phyloP scores from a whole-genome alignment of 129 eudicot species.

The Glebionis coronaria region DNA sequence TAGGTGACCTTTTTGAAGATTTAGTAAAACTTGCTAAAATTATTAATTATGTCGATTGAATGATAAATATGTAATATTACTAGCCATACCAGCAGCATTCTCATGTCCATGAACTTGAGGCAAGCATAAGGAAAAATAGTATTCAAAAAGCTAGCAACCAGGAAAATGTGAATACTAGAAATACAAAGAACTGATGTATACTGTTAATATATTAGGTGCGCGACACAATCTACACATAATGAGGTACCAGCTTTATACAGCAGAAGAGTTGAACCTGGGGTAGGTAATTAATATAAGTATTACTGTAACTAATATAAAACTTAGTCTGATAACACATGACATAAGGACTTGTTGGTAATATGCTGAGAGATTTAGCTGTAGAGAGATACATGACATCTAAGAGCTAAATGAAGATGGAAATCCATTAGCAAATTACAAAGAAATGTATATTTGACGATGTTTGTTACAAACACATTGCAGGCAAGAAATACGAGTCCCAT shows the following conservation, averaged over 20 bases:
- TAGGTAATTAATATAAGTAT: not conserved
- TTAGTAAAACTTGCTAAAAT: constrained; percentile 4
- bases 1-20: not conserved
- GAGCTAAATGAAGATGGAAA: not conserved
- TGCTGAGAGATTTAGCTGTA: not conserved
- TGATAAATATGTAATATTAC: not conserved
- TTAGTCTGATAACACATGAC: not conserved
- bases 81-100: constrained; percentile 18
- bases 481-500: not conserved
- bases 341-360: not conserved
- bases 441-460: not conserved
- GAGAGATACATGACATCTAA: not conserved
- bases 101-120: constrained; percentile 8
- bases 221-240: not conserved
- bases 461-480: not conserved
- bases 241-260: not conserved
- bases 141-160: not conserved
- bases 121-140: not conserved
- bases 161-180: not conserved
- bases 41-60: not conserved
- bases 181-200: too few relatives aligned
- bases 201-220: not conserved
- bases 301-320: not conserved
- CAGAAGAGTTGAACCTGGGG: not conserved
- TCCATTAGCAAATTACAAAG: not conserved